Conservation (phyloP, 169 alveolate species). For the Eimeria maxima region DNA sequence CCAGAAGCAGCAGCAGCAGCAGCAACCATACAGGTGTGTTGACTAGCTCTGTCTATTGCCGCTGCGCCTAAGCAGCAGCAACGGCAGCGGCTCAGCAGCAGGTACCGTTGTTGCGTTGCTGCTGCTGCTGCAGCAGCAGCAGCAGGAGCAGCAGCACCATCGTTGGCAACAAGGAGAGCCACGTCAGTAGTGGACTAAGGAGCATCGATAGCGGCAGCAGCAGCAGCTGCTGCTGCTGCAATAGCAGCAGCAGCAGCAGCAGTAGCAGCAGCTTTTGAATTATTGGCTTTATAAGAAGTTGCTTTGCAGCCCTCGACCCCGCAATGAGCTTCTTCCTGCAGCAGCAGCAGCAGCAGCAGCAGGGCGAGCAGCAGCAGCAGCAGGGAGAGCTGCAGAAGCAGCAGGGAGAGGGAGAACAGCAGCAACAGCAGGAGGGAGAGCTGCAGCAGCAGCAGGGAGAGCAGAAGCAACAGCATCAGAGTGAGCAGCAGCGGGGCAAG, state of each 20-base stretch:
- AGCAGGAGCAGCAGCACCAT: background rate
- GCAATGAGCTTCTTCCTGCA: background rate
- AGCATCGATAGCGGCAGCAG: background rate
- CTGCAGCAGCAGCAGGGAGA: too few species aligned
- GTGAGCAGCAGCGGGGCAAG: too few species aligned
- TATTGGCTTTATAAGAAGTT: background rate
- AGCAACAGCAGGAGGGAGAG: too few species aligned
- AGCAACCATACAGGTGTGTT: too few species aligned
- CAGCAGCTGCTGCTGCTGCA: background rate
- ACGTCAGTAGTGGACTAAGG: background rate
- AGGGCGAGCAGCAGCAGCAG: background rate
- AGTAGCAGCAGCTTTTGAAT: background rate
- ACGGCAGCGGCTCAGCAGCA: too few species aligned
- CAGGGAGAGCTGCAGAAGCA: too few species aligned
- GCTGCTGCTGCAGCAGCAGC: background rate
- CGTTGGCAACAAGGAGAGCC: too few species aligned
- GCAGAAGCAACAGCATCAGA: too few species aligned
- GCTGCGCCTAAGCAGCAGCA: background rate
- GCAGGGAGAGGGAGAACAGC: too few species aligned
- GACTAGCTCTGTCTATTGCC: background rate
- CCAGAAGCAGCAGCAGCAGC: too few species aligned
- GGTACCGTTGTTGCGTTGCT: background rate
- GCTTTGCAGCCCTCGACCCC: background rate
- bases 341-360: slow-evolving; percentile 31
- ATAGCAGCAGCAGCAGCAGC: background rate